Evolutionary conservation across 345 rosid genomes (phyloP).

Genomic region (Aurinia saxatilis): DNA sequence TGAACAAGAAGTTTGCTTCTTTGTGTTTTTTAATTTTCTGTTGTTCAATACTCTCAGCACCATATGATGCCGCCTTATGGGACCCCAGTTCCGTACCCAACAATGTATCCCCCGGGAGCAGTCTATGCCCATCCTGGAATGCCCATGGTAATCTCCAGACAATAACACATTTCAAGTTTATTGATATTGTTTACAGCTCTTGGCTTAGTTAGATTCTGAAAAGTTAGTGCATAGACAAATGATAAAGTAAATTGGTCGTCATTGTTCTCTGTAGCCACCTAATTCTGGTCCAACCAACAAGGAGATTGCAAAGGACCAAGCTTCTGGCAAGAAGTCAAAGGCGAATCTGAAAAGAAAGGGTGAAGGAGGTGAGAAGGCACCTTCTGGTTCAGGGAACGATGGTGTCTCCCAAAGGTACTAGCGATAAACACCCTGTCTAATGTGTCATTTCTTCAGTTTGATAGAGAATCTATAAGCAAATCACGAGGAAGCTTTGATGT

Average conservation of each 20-base stretch:
- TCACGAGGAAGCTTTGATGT: not conserved
- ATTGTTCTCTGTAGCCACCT: constrained; percentile 40
- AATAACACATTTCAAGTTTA: not conserved
- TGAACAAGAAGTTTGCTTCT: not conserved
- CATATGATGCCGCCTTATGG: constrained; percentile 86
- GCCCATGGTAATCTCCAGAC: constrained; percentile 45
- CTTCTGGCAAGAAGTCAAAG: constrained; percentile 61
- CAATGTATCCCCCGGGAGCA: constrained; percentile 86
- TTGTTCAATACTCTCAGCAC: constrained; percentile 47
- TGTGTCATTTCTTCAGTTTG: not conserved
- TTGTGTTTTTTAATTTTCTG: not conserved
- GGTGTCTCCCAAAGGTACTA: constrained; percentile 70
- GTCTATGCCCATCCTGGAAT: constrained; percentile 86
- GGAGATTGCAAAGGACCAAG: constrained; percentile 50
- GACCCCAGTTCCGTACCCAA: constrained; percentile 87
- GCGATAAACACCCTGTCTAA: not conserved
- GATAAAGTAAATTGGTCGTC: not conserved
- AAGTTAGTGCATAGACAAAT: not conserved
- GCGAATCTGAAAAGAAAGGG: constrained; percentile 52
- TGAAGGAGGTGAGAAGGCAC: constrained; percentile 51
- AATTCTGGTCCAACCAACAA: constrained; percentile 35
- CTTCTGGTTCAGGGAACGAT: constrained; percentile 91
- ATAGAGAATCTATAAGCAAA: not conserved
- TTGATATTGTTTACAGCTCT: not conserved
- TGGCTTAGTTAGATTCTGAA: not conserved